Evolutionary conservation across 129 eudicot species (phyloP).

Genomic region (Smallanthus sonchifolius): DNA sequence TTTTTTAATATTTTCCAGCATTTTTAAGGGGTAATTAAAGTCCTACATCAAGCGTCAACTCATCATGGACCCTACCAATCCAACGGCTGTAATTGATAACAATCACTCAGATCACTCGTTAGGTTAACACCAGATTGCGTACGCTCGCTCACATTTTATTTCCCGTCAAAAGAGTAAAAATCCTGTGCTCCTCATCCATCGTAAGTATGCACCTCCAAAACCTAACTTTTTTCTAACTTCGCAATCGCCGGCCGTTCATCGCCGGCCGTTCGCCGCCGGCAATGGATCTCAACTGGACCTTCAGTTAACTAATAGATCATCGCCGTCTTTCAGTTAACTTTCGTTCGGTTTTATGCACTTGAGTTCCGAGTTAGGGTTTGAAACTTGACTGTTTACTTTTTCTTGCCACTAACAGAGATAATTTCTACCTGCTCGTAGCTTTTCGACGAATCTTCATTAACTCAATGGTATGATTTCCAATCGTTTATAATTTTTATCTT

Average conservation of each 20-base stretch:
- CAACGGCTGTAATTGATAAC: conserved; percentile 19
- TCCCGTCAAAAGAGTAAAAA: conserved; percentile 19
- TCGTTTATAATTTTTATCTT: not conserved
- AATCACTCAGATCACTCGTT: not conserved
- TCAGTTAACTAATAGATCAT: conserved; percentile 6
- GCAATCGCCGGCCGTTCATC: conserved; percentile 30
- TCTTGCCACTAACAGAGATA: conserved; percentile 8
- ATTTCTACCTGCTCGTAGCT: conserved; percentile 8
- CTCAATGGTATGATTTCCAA: conserved; percentile 27
- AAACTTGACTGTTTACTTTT: not conserved
- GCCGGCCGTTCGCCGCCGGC: conserved; percentile 39
- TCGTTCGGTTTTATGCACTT: not conserved
- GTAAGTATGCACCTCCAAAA: conserved; percentile 18
- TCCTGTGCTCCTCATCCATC: conserved; percentile 47
- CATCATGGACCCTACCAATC: not conserved
- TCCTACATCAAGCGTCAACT: not conserved
- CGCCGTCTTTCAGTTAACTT: not conserved
- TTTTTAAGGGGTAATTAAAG: no score
- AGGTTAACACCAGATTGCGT: conserved; percentile 13
- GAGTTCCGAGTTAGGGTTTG: conserved; percentile 16
- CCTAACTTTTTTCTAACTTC: conserved; percentile 18
- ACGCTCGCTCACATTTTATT: conserved; percentile 1
- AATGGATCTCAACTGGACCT: conserved; percentile 13
- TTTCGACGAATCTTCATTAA: conserved; percentile 6
- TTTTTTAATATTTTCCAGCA: no score